Evolutionary conservation across 345 rosid genomes (phyloP), one percentile per base, ranked within the genome.

Genomic region (Populus tremula): DNA sequence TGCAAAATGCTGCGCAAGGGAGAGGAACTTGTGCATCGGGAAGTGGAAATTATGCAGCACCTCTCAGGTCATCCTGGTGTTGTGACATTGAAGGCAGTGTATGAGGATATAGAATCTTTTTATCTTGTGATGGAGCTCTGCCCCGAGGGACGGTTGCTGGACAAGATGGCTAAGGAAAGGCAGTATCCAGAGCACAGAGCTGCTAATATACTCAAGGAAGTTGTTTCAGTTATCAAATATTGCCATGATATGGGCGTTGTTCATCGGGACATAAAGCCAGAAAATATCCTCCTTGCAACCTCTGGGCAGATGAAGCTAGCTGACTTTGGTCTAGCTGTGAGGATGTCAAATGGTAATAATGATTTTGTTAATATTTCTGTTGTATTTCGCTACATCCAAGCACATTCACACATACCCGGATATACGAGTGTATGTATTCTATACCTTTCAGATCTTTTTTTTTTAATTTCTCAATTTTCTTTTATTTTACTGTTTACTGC

Each of bases 81-180:
- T 56, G 79, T 69, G n/a, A 76, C 79, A 39, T 39, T 76, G 59
- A 76, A 56, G 73, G 67, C 56, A 3, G 79, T 56, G 38, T 75
- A 66, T 65, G 77, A 75, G 77, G 73, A 76, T 59, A 2, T 49
- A 29, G 56, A 76, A 41, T 54, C 53, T 17, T 76, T 67, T 39
- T 76, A 69, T 76, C 79, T 76, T 41, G 68, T 76, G 45, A 76
- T 76, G 73, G 73, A 76, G 56, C 79, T 76, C n/a, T 76, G 73
- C 21, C 41, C 54, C 4, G 79, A 67, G 20, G 74, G 79, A 20
- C 67, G 59, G 3, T 35, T 39, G 43, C 10, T 39, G 43, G 11
- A 39, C 43, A 39, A 39, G 43, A 39, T 76, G 79, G 68, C 74
- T 56, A 76, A 20, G 54, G 67, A 56, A 76, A 53, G 73, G 29